Evolutionary conservation across 495 filamentous ascomycete species (phyloP), one percentile per base, ranked within the genome.

Genomic region (Tuber microsphaerosporum): DNA sequence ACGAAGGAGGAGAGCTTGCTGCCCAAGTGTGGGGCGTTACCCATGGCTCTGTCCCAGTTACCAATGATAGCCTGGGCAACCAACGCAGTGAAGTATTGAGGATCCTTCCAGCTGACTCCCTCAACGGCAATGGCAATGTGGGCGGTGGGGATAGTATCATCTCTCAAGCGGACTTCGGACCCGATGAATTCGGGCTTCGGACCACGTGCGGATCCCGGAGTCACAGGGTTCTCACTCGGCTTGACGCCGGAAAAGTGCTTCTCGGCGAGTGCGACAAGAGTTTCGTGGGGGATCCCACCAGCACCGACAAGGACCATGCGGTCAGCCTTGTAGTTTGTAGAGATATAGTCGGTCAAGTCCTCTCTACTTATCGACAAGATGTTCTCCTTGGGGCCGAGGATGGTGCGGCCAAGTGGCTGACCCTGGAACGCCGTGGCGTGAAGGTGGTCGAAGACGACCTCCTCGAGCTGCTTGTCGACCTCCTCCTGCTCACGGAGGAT

Each of bases 1-100:
- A 99, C 91, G 79, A 95, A 91, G 75, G 90, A 89, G 88, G 93
- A 96, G 82, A 99, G 92, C 89, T 94, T 97, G 93, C 93, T 97
- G 79, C 95, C 96, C 78, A 97, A 90, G 88, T 97, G 94, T 71
- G 94, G 89, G 70, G 94, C 93, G 86, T 94, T 97, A 84, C 96
- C 96, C 91, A 98, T 96, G 73, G 95, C 92, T 85, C 94, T 93
- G 87, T 99, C 95, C 90, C 95, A 99, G 90, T 99, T 99, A 82
- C 95, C 95, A 81, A 99, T 93, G 83, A 99, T 97, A 79, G 95
- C 96, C 88, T 99, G 95, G 70, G 95, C 92, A 77, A 99, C 94
- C 73, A 99, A 88, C 69, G 91, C 95, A 79, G 95, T 97, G 89
- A 97, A 99, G 89, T 98, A 98, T 86, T 97, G 94, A 75, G 95